Conservation (phyloP, 2,329 filamentous ascomycete genomes). For the Alternaria postmessia region DNA sequence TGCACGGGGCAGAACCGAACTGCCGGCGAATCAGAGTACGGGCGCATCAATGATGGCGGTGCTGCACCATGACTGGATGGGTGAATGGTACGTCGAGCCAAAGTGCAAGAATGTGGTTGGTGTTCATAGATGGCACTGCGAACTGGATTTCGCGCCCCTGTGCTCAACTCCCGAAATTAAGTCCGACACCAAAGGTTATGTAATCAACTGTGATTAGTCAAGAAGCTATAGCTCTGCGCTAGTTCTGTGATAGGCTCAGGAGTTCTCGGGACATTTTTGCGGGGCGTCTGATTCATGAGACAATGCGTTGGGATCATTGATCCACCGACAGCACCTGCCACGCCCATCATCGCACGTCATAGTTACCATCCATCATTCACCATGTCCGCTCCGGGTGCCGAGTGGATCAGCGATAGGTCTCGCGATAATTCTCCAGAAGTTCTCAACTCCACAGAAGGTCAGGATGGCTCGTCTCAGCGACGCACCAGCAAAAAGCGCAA, state of each 20-base stretch:
- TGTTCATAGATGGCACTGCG: too few species aligned
- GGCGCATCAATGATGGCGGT: not conserved
- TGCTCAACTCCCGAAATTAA: too few species aligned
- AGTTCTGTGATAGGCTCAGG: too few species aligned
- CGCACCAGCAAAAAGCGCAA: constrained; percentile 54
- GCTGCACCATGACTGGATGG: not conserved
- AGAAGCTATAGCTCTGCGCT: too few species aligned
- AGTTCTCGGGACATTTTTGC: not conserved
- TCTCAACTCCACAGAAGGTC: constrained; percentile 36
- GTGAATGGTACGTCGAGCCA: not conserved
- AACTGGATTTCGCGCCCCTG: too few species aligned
- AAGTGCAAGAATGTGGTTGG: not conserved
- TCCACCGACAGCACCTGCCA: not conserved
- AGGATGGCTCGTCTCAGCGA: constrained; percentile 46
- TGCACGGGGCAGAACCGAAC: not conserved
- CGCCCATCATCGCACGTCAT: not conserved
- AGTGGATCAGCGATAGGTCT: constrained; percentile 35
- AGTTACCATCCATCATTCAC: not conserved
- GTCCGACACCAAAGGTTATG: too few species aligned
- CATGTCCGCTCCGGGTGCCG: constrained; percentile 40
- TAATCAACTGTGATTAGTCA: too few species aligned
- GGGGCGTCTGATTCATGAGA: too few species aligned
- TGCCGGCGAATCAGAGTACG: not conserved
- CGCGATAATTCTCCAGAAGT: constrained; percentile 39
- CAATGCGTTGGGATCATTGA: not conserved